phyloP scores from a whole-genome alignment of 768 basidiomycete genomes.

The Phlebiopsis flavidoalba region DNA sequence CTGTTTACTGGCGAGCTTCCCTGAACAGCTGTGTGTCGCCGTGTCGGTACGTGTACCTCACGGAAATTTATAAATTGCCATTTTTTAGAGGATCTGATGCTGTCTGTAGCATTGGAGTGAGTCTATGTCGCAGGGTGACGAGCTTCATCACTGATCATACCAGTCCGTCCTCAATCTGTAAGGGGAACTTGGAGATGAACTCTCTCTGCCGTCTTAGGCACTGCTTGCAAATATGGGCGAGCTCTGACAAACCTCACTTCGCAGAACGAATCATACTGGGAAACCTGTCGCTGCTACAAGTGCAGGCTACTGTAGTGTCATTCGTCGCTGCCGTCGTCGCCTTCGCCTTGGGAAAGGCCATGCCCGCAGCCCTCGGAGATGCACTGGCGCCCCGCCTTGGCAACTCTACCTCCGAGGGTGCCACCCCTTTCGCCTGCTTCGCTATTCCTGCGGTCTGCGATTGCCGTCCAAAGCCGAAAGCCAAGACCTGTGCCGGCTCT shows the following conservation, averaged over 20 bases:
- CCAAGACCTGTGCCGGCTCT: conserved; percentile 6
- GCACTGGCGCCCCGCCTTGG: background rate
- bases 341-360: conserved; percentile 62
- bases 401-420: background rate
- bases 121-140: conserved; percentile 87
- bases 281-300: conserved; percentile 83
- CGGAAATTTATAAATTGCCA: background rate
- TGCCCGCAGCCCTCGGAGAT: conserved; percentile 34
- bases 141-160: conserved; percentile 95
- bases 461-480: background rate
- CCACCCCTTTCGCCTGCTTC: background rate
- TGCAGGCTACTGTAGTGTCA: conserved; percentile 89
- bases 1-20: conserved; percentile 89
- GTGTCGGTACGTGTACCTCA: conserved; percentile 58
- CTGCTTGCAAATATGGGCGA: conserved; percentile 83
- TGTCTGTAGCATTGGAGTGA: conserved; percentile 68
- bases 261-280: conserved; percentile 70
- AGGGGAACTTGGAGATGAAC: conserved; percentile 99
- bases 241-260: conserved; percentile 67
- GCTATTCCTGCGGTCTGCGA: background rate
- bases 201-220: conserved; percentile 90
- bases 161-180: conserved; percentile 91
- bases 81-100: background rate
- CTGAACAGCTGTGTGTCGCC: too few species aligned
- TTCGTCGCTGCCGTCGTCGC: conserved; percentile 78